Percentiles rank a stretch among this genome's conserved stretches.
Conservation (phyloP, 164 flowering plant species). For the Vitis rotundifolia region DNA sequence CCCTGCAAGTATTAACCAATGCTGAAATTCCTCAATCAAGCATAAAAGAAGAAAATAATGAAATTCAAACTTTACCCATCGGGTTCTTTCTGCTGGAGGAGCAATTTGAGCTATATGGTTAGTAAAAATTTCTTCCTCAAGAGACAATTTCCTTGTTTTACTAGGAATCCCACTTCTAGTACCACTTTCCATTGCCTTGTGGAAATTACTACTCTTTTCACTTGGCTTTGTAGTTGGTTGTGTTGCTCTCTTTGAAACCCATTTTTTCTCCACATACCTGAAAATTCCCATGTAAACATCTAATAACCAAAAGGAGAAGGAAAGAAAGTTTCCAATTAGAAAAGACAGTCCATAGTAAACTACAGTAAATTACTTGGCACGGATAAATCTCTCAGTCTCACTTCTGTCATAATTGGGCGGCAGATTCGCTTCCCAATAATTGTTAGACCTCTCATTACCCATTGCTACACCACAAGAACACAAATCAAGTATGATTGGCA, state of each 20-base stretch:
- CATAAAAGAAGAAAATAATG: neutral
- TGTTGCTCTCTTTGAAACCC: conserved; percentile 28
- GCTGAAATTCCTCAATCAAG: neutral
- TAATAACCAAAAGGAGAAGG: neutral
- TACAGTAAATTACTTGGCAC: conserved; percentile 40
- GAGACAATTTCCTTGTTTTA: conserved; percentile 40
- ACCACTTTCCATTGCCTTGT: conserved; percentile 8
- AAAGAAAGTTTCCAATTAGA: neutral
- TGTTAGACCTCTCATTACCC: conserved; percentile 51
- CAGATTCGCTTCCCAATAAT: conserved; percentile 54
- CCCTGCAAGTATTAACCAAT: neutral
- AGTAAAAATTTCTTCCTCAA: conserved; percentile 39
- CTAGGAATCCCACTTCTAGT: conserved; percentile 13
- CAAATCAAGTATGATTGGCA: neutral
- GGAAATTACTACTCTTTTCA: neutral
- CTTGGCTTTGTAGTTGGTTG: conserved; percentile 13
- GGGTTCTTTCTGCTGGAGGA: conserved; percentile 20
- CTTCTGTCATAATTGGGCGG: conserved; percentile 40
- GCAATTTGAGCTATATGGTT: conserved; percentile 15
- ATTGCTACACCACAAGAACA: conserved; percentile 25
- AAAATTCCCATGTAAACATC: neutral
- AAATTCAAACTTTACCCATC: conserved; percentile 24
- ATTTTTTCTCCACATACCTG: conserved; percentile 53
- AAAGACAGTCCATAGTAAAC: neutral
- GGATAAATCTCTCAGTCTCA: conserved; percentile 43